phyloP scores from a whole-genome alignment of 2,329 filamentous ascomycete species.

The Coniochaeta sp. region DNA sequence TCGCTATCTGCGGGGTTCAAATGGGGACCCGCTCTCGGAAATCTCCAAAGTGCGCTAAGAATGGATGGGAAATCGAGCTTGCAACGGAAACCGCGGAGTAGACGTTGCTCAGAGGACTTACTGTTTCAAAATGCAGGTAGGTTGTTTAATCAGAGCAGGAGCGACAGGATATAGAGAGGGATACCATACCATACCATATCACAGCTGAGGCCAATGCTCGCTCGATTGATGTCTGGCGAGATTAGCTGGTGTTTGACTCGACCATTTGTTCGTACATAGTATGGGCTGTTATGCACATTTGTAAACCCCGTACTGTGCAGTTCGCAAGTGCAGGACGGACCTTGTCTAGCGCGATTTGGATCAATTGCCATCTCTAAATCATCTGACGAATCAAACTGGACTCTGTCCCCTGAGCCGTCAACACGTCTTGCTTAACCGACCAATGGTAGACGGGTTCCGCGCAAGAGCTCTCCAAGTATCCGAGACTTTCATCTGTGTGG shows the following conservation, averaged over 20 bases:
- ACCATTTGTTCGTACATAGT: neutral
- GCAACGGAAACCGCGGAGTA: neutral
- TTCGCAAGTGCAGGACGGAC: neutral
- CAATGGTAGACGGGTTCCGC: neutral
- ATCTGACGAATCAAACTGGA: neutral
- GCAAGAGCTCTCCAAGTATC: neutral
- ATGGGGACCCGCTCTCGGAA: neutral
- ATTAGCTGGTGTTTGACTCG: neutral
- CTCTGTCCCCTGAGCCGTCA: neutral
- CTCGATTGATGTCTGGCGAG: neutral
- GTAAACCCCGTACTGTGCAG: neutral
- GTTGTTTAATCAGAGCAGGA: too few species aligned
- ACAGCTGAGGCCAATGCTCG: neutral
- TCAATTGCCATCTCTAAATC: neutral
- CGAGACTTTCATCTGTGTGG: neutral
- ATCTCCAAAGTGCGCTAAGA: neutral
- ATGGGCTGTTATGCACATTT: neutral
- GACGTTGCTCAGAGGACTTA: neutral
- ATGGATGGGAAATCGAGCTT: neutral
- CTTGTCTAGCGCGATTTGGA: slow-evolving; percentile 3
- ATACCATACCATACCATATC: neutral
- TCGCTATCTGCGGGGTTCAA: neutral
- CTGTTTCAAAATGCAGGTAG: neutral
- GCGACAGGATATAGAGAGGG: neutral
- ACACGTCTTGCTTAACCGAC: neutral